These are phyloP conservation scores for Epichloe aotearoae DNA, from an alignment of 2,329 filamentous ascomycete genomes.

Conservation along the genomic window DNA sequence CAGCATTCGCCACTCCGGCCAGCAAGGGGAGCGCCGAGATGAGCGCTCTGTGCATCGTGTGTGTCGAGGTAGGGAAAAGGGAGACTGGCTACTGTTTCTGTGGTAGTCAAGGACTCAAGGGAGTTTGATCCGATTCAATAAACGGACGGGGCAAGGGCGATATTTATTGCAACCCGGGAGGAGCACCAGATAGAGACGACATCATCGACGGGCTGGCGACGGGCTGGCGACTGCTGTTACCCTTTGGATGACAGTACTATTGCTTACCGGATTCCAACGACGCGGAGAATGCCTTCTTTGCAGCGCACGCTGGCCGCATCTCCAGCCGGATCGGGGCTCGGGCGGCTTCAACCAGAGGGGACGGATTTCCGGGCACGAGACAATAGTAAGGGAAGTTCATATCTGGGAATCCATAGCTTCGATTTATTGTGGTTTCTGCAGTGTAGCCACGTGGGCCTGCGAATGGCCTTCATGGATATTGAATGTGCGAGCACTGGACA, in stretches of 20 bases:
- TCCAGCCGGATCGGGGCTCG: no score
- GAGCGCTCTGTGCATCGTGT: slow-evolving; percentile 13
- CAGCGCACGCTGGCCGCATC: no score
- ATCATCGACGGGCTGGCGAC: no score
- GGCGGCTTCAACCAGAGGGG: no score
- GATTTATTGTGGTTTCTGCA: neutral
- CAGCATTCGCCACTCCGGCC: slow-evolving; percentile 12
- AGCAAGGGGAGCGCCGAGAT: slow-evolving; percentile 12
- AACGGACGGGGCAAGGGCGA: neutral
- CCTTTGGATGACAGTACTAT: no score
- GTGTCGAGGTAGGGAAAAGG: neutral
- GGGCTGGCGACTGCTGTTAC: no score
- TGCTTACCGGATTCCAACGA: neutral
- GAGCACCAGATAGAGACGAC: no score
- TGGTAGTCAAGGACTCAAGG: neutral
- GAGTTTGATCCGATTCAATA: neutral
- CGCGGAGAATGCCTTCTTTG: no score
- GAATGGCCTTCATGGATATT: neutral
- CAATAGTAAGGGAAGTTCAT: neutral
- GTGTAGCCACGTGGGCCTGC: neutral
- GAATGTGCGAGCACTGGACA: neutral
- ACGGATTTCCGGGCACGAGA: neutral
- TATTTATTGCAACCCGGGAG: neutral
- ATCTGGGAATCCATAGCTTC: neutral
- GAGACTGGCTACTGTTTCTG: neutral